These are phyloP conservation scores for Boletus subparvulus DNA, from an alignment of 768 basidiomycete genomes.

Conservation along the genomic window DNA sequence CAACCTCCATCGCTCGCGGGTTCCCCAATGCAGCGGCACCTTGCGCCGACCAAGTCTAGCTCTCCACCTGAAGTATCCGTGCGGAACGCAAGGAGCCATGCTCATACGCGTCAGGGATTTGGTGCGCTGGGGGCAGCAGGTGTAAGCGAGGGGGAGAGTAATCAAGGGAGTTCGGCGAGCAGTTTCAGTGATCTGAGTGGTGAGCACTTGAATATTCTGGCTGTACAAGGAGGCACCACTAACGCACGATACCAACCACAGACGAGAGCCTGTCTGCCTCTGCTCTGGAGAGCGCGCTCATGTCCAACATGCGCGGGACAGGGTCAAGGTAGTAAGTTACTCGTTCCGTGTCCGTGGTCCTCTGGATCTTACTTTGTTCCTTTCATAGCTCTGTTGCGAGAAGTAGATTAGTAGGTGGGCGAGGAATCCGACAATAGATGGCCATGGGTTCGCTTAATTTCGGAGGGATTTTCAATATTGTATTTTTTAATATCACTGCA, in stretches of 20 bases:
- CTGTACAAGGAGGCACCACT: not conserved
- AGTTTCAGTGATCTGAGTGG: constrained; percentile 88
- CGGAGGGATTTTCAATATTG: not conserved
- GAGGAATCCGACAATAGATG: constrained; percentile 30
- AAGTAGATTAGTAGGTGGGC: constrained; percentile 27
- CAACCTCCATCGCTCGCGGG: constrained; percentile 16
- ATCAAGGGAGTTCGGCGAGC: constrained; percentile 70
- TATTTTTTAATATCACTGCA: constrained; percentile 4
- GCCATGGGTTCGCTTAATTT: not conserved
- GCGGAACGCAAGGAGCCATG: constrained; percentile 52
- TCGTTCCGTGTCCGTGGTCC: not conserved
- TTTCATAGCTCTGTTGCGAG: constrained; percentile 35
- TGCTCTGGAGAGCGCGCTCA: constrained; percentile 74
- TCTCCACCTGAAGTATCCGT: constrained; percentile 61
- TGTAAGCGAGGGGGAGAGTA: constrained; percentile 57
- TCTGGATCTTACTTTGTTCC: not conserved
- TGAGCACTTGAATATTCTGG: constrained; percentile 34
- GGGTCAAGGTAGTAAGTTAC: constrained; percentile 68
- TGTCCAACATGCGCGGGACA: constrained; percentile 69
- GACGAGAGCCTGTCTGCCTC: constrained; percentile 77
- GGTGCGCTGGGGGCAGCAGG: constrained; percentile 39
- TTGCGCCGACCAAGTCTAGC: constrained; percentile 55
- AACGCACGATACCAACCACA: constrained; percentile 21
- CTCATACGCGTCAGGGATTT: constrained; percentile 47
- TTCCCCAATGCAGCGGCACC: constrained; percentile 47